Evolutionary conservation across 2,329 filamentous ascomycete genomes (phyloP).

Genomic region (Beauveria bassiana): DNA sequence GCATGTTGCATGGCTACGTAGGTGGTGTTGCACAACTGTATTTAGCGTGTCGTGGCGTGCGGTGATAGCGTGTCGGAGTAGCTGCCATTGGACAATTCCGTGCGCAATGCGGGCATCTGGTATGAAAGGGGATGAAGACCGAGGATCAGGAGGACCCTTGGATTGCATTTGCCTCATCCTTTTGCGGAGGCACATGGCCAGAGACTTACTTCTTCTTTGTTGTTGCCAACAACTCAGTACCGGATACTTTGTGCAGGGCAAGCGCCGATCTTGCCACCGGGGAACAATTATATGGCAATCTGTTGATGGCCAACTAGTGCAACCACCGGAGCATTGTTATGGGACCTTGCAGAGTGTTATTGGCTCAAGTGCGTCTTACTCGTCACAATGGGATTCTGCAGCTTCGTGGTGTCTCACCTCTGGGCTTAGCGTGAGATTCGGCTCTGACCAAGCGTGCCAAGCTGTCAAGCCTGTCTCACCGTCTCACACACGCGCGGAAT

Average conservation of each 20-base stretch:
- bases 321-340: background rate
- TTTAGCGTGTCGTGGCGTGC: background rate
- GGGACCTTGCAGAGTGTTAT: background rate
- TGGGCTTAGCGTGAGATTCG: constrained; percentile 5
- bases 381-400: background rate
- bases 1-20: background rate
- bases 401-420: constrained; percentile 1
- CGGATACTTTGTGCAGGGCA: background rate
- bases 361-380: background rate
- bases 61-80: background rate
- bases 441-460: background rate
- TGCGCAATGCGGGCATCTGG: background rate
- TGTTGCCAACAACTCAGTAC: background rate
- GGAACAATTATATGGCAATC: background rate
- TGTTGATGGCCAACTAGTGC: background rate
- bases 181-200: background rate
- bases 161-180: background rate
- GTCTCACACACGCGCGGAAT: background rate
- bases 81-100: constrained; percentile 5
- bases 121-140: background rate
- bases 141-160: background rate
- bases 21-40: background rate
- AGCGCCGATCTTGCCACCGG: constrained; percentile 2
- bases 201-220: background rate
- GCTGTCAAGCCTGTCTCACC: background rate